A percentile compares a stretch with the other conserved stretches of the same genome.
These are phyloP conservation scores for Pseudogymnoascus sp. DNA, from an alignment of 2,329 filamentous ascomycete genomes.

Conservation along the genomic window DNA sequence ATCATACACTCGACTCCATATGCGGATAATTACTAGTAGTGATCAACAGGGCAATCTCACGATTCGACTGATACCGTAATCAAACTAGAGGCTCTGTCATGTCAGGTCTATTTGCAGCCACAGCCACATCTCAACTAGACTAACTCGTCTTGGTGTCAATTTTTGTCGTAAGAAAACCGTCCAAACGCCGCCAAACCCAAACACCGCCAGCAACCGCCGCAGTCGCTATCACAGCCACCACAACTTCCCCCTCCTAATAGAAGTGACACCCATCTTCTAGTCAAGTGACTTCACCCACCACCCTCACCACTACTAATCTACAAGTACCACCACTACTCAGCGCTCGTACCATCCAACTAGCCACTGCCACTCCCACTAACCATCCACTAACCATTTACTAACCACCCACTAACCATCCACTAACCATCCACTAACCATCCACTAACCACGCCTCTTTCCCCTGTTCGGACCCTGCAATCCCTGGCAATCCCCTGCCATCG, in stretches of 20 bases:
- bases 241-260: neutral
- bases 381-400: no score
- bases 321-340: neutral
- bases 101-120: neutral
- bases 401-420: no score
- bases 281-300: neutral
- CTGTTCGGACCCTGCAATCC: neutral
- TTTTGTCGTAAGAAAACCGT: no score
- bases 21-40: no score
- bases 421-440: neutral
- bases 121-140: neutral
- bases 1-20: neutral
- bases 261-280: neutral
- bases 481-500: neutral
- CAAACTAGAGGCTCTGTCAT: neutral
- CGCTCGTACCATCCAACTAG: neutral
- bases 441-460: neutral
- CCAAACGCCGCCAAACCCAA: neutral
- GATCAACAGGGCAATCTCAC: no score
- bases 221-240: neutral
- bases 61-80: neutral
- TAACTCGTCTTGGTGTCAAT: neutral
- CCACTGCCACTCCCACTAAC: neutral
- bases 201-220: neutral
- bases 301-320: neutral